Conservation (phyloP, 805 yeast genomes). For the Cyberlindnera americana region DNA sequence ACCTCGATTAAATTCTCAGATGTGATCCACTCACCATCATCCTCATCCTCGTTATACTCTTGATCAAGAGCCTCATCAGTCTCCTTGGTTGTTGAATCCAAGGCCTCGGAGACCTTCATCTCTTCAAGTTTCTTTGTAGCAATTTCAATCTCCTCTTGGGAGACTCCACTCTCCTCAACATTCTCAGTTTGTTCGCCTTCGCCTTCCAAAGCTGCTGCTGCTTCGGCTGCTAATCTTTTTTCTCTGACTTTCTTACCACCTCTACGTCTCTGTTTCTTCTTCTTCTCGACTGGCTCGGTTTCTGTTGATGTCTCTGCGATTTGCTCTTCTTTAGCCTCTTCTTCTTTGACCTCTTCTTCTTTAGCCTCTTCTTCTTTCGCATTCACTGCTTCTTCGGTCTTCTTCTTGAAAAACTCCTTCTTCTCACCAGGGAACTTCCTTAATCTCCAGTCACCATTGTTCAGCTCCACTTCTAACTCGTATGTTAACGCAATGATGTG, state of each 20-base stretch:
- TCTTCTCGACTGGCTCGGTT: constrained; percentile 9
- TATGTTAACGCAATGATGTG: constrained; percentile 90
- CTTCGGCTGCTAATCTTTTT: constrained; percentile 42
- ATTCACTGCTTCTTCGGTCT: background rate
- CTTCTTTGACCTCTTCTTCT: background rate
- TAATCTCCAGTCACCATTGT: constrained; percentile 66
- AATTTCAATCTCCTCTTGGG: constrained; percentile 12
- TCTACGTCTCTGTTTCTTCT: constrained; percentile 50
- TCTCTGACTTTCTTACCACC: constrained; percentile 65
- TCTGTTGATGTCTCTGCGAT: constrained; percentile 3
- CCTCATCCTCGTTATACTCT: constrained; percentile 53
- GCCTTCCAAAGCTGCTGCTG: constrained; percentile 24
- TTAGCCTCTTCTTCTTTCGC: background rate
- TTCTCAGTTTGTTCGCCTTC: constrained; percentile 7
- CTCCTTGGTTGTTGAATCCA: background rate
- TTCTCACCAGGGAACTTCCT: constrained; percentile 70
- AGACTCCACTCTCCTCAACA: background rate
- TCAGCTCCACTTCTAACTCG: constrained; percentile 73
- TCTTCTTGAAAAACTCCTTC: constrained; percentile 20
- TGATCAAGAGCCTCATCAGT: constrained; percentile 21
- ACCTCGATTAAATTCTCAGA: constrained; percentile 76
- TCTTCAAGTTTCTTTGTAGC: constrained; percentile 8
- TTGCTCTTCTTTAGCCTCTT: too few relatives aligned
- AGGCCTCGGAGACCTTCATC: background rate
- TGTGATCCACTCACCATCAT: constrained; percentile 92